Conservation (phyloP, 345 rosid genomes). For the Cardiospermum halicacabum region DNA sequence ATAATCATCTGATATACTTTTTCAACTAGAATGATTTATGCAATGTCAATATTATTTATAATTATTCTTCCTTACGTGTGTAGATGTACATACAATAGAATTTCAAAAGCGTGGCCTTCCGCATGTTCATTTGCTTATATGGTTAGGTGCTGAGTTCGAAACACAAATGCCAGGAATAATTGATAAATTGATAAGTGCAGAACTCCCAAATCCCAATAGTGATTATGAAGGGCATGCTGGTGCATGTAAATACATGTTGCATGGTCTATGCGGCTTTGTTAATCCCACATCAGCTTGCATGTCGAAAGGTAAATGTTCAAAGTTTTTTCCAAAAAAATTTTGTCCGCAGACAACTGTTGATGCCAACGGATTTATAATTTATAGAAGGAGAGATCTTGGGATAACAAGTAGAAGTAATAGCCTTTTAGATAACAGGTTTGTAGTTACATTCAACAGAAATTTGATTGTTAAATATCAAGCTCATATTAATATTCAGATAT, state of each 20-base stretch:
- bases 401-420: not conserved
- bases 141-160: not conserved
- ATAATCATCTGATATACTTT: too few species aligned
- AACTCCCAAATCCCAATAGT: not conserved
- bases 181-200: not conserved
- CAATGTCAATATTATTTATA: not conserved
- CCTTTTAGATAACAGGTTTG: slow-evolving; percentile 11
- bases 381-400: not conserved
- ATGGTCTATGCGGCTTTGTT: slow-evolving; percentile 6
- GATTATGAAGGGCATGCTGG: not conserved
- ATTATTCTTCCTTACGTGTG: not conserved
- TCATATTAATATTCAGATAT: slow-evolving; percentile 6
- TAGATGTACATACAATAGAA: not conserved
- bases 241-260: not conserved
- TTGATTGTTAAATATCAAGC: not conserved
- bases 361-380: not conserved
- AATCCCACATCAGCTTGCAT: not conserved
- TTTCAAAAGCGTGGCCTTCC: slow-evolving; percentile 10
- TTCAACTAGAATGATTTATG: too few species aligned
- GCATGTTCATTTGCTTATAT: slow-evolving; percentile 4
- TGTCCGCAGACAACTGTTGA: not conserved
- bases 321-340: not conserved
- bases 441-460: not conserved
- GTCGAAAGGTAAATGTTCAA: not conserved
- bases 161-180: not conserved